Conservation (phyloP, 139 green algal species). For the Chlamydomonas asymmetrica region DNA sequence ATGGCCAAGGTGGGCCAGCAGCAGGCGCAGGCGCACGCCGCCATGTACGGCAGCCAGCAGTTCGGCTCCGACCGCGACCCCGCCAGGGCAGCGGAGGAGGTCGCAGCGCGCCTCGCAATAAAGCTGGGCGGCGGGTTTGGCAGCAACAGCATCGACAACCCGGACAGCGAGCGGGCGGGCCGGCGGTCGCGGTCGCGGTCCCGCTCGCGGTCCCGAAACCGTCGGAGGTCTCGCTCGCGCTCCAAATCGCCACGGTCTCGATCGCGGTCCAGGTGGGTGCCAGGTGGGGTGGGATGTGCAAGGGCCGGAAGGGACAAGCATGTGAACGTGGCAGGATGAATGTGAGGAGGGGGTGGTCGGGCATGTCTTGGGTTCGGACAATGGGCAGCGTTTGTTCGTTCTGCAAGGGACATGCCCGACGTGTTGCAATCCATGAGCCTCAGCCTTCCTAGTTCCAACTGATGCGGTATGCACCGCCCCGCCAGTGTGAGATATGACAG, state of each 20-base stretch:
- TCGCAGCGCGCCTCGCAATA: conserved; percentile 17
- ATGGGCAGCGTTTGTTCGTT: neutral
- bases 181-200: neutral
- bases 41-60: too few relatives aligned
- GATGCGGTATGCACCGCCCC: neutral
- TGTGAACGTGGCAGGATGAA: too few relatives aligned
- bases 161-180: neutral
- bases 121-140: conserved; percentile 4
- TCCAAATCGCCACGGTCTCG: too few relatives aligned
- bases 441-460: conserved; percentile 8
- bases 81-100: conserved; percentile 32
- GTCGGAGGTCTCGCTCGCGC: too few relatives aligned
- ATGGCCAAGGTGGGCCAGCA: conserved; percentile 19
- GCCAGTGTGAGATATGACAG: neutral
- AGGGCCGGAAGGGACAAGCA: neutral
- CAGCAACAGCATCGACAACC: conserved; percentile 3
- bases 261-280: conserved; percentile 1
- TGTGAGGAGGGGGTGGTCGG: neutral
- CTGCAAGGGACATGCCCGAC: conserved; percentile 2
- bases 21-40: too few relatives aligned
- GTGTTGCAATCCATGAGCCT: conserved; percentile 1
- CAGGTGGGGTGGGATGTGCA: neutral
- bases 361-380: neutral
- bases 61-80: conserved; percentile 11
- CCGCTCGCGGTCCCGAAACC: conserved; percentile 10